A percentile compares a stretch with the other conserved stretches of the same genome.
Conservation (phyloP, 805 yeast species). For the Starmerella apis region DNA sequence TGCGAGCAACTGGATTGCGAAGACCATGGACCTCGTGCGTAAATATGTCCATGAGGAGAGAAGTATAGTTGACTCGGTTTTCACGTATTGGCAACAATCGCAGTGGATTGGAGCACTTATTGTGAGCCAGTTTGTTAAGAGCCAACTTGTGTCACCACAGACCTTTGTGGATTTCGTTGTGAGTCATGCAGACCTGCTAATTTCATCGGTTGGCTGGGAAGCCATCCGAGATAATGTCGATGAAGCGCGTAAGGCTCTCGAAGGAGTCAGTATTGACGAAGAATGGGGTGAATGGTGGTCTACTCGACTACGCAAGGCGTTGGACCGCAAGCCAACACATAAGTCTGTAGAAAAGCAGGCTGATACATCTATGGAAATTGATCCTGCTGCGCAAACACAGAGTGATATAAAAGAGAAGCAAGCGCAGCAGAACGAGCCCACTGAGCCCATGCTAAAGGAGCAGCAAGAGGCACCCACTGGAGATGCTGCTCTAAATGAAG, state of each 20-base stretch:
- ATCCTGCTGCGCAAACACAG: no score
- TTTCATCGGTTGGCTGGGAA: slow-evolving; percentile 29
- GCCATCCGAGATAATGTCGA: slow-evolving; percentile 13
- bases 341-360: no score
- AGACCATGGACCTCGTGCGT: slow-evolving; percentile 34
- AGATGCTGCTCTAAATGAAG: neutral
- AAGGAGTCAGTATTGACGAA: slow-evolving; percentile 10
- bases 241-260: slow-evolving; percentile 13
- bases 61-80: slow-evolving; percentile 45
- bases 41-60: slow-evolving; percentile 26
- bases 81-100: slow-evolving; percentile 55
- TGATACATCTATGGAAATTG: neutral
- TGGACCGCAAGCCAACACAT: slow-evolving; percentile 16
- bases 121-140: slow-evolving; percentile 42
- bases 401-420: no score
- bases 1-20: slow-evolving; percentile 46
- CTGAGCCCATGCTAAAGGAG: no score
- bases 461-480: neutral
- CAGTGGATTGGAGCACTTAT: slow-evolving; percentile 57
- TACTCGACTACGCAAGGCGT: slow-evolving; percentile 14
- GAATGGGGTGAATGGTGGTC: slow-evolving; percentile 26
- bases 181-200: slow-evolving; percentile 25
- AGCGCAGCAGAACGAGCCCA: no score
- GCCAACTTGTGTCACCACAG: slow-evolving; percentile 36
- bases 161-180: slow-evolving; percentile 40